phyloP scores from a whole-genome alignment of 257 asterid species.

The Solanum medicagineum region DNA sequence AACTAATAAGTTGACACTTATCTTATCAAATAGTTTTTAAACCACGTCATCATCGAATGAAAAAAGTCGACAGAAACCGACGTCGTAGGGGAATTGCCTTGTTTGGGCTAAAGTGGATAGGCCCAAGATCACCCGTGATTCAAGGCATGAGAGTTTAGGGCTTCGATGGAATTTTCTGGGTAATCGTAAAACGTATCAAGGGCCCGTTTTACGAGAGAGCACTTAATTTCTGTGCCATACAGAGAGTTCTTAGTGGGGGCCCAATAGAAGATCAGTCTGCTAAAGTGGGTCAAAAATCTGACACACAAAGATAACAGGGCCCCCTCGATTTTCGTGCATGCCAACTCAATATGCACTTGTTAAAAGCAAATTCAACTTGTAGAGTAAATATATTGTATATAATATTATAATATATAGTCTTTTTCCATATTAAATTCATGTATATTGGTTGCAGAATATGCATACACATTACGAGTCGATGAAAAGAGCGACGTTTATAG shows the following conservation, averaged over 20 bases:
- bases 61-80: neutral
- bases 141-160: neutral
- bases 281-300: neutral
- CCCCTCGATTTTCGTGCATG: constrained; percentile 17
- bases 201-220: neutral
- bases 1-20: too few species aligned
- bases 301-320: neutral
- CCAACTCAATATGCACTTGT: neutral
- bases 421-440: neutral
- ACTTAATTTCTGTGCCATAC: constrained; percentile 11
- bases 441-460: constrained; percentile 21
- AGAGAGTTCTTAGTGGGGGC: constrained; percentile 4
- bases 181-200: constrained; percentile 12
- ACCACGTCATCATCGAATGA: too few species aligned
- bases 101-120: neutral
- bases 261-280: neutral
- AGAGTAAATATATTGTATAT: neutral
- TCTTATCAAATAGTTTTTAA: too few species aligned
- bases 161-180: constrained; percentile 19
- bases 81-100: neutral
- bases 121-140: constrained; percentile 10
- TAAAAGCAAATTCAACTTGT: neutral
- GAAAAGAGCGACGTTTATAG: constrained; percentile 43
- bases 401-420: neutral
- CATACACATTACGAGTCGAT: constrained; percentile 30